Conservation (phyloP, 257 asterid species). For the Lavandula angustifolia region DNA sequence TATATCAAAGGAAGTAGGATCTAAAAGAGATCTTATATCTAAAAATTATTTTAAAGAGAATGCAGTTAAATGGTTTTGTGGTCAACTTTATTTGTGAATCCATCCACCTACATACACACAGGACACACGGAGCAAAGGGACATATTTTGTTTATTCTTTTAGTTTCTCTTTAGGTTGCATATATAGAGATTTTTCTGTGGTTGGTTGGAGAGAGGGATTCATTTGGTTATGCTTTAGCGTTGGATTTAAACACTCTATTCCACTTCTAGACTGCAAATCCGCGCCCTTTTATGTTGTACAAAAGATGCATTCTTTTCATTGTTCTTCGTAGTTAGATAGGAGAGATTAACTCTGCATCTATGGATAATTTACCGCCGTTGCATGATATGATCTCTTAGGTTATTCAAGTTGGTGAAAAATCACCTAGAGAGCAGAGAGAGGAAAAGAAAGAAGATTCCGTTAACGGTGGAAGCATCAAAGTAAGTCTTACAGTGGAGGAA, state of each 20-base stretch:
- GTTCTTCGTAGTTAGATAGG: slow-evolving; percentile 23
- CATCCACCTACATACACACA: no score
- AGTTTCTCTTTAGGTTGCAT: not conserved
- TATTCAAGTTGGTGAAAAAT: slow-evolving; percentile 52
- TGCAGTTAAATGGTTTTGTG: slow-evolving; percentile 3
- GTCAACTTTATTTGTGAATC: no score
- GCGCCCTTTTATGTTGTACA: not conserved
- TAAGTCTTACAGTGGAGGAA: slow-evolving; percentile 34
- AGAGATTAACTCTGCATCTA: slow-evolving; percentile 17
- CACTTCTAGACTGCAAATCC: not conserved
- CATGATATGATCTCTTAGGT: slow-evolving; percentile 50
- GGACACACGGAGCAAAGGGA: no score
- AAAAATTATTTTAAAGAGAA: not conserved
- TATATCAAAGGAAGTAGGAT: not conserved
- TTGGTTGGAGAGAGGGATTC: not conserved
- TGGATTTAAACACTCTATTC: not conserved
- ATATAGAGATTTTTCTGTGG: not conserved
- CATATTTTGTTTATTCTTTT: no score
- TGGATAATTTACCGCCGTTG: slow-evolving; percentile 31
- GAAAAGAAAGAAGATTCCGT: slow-evolving; percentile 44
- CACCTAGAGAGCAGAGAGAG: slow-evolving; percentile 51
- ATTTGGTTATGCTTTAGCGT: slow-evolving; percentile 1
- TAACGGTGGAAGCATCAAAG: slow-evolving; percentile 38
- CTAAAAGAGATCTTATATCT: not conserved
- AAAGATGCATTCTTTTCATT: slow-evolving; percentile 3